phyloP scores from a whole-genome alignment of 352 stramenopile species.

The Phytophthora idaei region DNA sequence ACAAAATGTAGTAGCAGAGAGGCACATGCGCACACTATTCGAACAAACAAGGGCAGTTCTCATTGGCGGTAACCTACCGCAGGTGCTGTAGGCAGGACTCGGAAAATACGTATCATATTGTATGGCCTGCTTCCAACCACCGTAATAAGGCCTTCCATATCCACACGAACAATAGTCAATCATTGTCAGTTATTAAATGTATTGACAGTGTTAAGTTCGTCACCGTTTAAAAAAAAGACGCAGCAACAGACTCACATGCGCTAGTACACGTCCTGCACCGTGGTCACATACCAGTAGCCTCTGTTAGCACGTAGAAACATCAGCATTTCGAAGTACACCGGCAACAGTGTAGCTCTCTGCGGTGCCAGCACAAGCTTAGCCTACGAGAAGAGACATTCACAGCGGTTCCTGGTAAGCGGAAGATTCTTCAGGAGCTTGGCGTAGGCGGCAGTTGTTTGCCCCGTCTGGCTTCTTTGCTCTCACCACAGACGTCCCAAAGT shows the following conservation, averaged over 20 bases:
- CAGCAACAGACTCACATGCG: neutral
- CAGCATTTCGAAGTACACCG: neutral
- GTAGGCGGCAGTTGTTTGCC: neutral
- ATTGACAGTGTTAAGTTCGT: neutral
- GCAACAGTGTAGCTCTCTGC: neutral
- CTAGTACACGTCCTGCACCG: neutral
- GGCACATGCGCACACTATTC: neutral
- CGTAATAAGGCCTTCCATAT: neutral
- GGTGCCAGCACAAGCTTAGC: neutral
- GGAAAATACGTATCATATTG: neutral
- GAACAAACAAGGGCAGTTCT: neutral
- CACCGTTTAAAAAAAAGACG: neutral
- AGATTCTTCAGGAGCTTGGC: neutral
- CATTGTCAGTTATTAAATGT: neutral
- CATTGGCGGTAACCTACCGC: neutral
- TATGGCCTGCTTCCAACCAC: neutral
- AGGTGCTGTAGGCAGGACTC: neutral
- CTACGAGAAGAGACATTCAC: neutral
- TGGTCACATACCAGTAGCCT: neutral
- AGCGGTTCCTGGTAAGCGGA: neutral
- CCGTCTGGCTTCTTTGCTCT: neutral
- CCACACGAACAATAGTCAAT: neutral
- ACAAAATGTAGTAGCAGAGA: conserved; percentile 3
- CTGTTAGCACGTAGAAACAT: neutral
- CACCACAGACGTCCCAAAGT: neutral